These are phyloP conservation scores for Paramecium sexaurelia DNA, from an alignment of 73 alveolate species.

Conservation along the genomic window DNA sequence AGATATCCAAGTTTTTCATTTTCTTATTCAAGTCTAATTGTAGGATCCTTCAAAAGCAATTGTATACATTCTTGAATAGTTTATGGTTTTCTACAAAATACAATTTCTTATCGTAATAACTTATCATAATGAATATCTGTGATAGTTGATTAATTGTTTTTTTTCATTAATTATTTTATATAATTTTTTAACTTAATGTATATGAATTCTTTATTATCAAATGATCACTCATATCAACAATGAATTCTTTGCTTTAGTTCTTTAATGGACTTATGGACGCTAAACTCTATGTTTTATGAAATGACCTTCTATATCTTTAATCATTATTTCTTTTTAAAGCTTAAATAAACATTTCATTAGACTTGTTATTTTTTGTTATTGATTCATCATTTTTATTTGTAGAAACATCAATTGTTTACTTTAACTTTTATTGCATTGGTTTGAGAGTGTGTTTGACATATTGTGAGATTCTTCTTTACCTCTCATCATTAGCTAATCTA, in stretches of 20 bases:
- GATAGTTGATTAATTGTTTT: neutral
- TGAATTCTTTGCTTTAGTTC: neutral
- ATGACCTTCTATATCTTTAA: neutral
- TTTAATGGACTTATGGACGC: neutral
- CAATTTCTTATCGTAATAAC: neutral
- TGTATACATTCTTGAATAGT: neutral
- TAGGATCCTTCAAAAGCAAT: constrained; percentile 8
- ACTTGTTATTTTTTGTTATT: neutral
- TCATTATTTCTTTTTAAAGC: neutral
- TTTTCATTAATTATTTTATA: constrained; percentile 1
- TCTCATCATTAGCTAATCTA: neutral
- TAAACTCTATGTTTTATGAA: neutral
- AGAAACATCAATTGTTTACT: neutral
- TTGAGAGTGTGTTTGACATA: neutral
- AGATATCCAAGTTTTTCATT: neutral
- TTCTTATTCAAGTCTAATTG: neutral
- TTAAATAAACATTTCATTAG: neutral
- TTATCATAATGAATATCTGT: neutral
- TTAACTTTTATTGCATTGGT: neutral
- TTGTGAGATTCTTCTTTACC: neutral
- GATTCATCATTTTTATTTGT: constrained; percentile 6
- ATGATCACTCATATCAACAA: neutral
- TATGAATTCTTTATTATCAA: neutral
- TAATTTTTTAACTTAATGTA: neutral
- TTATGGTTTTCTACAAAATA: neutral